Evolutionary conservation across 106 monocot species (phyloP), one percentile per base, ranked within the genome.

Genomic region (Platanthera guangdongensis): DNA sequence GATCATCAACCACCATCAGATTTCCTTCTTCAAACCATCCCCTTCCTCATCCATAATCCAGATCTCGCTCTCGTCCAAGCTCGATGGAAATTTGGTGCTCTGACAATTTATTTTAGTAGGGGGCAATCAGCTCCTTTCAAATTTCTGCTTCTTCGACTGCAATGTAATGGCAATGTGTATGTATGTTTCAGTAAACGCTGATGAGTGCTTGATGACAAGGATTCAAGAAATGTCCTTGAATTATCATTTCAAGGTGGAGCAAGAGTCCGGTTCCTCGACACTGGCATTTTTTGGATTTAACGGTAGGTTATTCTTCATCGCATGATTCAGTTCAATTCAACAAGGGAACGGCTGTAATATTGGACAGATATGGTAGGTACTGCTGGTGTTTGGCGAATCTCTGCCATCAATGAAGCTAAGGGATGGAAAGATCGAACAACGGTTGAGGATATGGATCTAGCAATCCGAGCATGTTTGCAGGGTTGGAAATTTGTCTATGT

Each of bases 191-290:
- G 93, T 87, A 28, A 94, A 94, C 77, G 88, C 93, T 15, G 64
- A 87, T 77, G 94, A 94, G 48, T 94, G 94, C 79, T 72, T 94
- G 19, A 85, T 94, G 94, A 90, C 94, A 25, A 88, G 94, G 69
- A 83, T 94, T 46, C 94, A 94, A 52, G 91, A 94, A 57, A 94
- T 94, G 88, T 91, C 94, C 15, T 71, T 94, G 72, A 86, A 94
- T 69, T 94, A 94, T 75, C 94, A 94, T 79, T 94, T 94, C 84
- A 90, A 88, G 69, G 80, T 90, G n/a, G 94, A 94, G 76, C 94
- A 94, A 47, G 86, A 94, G 71, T 79, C 90, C 0, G 94, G 94
- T 5, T 94, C 90, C 50, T 85, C 85, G 2, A 80, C 80, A 8
- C 77, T 79, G 30, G 78, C 90, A 0, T n/a, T 90, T 52, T 94